These are phyloP conservation scores for Ceratocystis variospora DNA, from an alignment of 2,329 filamentous ascomycete species.

Conservation along the genomic window DNA sequence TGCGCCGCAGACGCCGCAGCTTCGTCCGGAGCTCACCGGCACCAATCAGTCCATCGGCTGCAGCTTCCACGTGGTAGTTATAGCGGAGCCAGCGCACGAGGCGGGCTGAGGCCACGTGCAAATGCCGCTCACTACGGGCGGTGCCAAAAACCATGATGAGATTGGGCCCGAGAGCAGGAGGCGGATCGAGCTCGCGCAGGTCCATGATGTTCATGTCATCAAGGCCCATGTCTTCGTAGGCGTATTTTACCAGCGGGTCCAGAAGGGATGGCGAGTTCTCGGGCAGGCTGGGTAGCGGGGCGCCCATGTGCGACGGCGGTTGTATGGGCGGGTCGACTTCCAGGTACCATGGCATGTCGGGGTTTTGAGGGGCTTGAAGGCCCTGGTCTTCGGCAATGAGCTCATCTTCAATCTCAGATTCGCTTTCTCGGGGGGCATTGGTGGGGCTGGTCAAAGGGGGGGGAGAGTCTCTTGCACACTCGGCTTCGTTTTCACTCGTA, in stretches of 20 bases:
- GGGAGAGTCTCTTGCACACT: too few species aligned
- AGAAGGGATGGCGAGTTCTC: slow-evolving; percentile 57
- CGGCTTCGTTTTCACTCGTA: not conserved
- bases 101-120: slow-evolving; percentile 83
- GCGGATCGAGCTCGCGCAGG: slow-evolving; percentile 69
- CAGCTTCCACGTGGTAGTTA: slow-evolving; percentile 56
- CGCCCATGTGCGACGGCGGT: slow-evolving; percentile 34
- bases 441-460: not conserved
- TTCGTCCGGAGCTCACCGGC: slow-evolving; percentile 85
- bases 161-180: slow-evolving; percentile 73
- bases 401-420: slow-evolving; percentile 17
- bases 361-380: slow-evolving; percentile 21
- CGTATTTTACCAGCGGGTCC: slow-evolving; percentile 57
- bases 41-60: slow-evolving; percentile 77
- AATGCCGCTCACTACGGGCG: slow-evolving; percentile 79
- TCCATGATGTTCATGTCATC: slow-evolving; percentile 72
- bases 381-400: slow-evolving; percentile 19
- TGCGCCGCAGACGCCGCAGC: slow-evolving; percentile 63
- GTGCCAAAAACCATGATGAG: slow-evolving; percentile 88
- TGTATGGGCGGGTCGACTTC: slow-evolving; percentile 51
- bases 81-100: slow-evolving; percentile 73
- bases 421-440: not conserved
- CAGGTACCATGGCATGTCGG: slow-evolving; percentile 66
- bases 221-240: slow-evolving; percentile 73
- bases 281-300: slow-evolving; percentile 43